These are phyloP conservation scores for Suillus cothurnatus DNA, from an alignment of 768 basidiomycete genomes.

Conservation along the genomic window DNA sequence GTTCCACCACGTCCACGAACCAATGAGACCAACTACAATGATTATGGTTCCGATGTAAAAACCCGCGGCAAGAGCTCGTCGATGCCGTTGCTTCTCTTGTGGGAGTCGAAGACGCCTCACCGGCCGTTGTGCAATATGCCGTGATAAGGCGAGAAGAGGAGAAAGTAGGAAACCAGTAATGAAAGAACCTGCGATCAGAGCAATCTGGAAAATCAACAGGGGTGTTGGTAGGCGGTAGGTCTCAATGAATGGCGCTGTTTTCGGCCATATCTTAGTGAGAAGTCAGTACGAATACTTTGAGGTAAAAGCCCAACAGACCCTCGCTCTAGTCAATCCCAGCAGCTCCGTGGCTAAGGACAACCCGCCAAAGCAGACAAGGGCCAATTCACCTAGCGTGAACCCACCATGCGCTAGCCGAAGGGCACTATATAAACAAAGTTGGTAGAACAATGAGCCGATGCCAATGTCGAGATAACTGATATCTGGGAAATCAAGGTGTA, in stretches of 20 bases:
- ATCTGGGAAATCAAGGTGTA: slow-evolving; percentile 47
- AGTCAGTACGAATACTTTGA: slow-evolving; percentile 5
- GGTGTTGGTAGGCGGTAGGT: slow-evolving; percentile 94
- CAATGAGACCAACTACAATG: slow-evolving; percentile 82
- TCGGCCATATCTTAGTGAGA: slow-evolving; percentile 67
- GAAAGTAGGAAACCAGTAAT: slow-evolving; percentile 94
- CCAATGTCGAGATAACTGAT: slow-evolving; percentile 76
- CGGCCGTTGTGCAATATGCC: slow-evolving; percentile 88
- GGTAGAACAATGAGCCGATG: slow-evolving; percentile 79
- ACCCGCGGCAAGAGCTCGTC: slow-evolving; percentile 79
- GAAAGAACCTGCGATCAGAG: slow-evolving; percentile 89
- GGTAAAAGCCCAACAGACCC: slow-evolving; percentile 43
- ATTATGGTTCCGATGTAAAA: slow-evolving; percentile 80
- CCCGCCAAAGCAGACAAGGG: slow-evolving; percentile 85
- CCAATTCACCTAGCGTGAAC: slow-evolving; percentile 94
- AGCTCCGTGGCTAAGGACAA: slow-evolving; percentile 86
- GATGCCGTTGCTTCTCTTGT: slow-evolving; percentile 79
- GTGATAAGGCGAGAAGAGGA: slow-evolving; percentile 87
- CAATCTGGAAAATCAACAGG: slow-evolving; percentile 87
- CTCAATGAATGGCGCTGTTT: slow-evolving; percentile 80
- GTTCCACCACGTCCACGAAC: slow-evolving; percentile 91
- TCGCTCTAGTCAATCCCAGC: slow-evolving; percentile 78
- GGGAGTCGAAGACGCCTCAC: slow-evolving; percentile 80
- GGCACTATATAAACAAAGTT: slow-evolving; percentile 87
- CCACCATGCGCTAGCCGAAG: slow-evolving; percentile 91